Evolutionary conservation across 1,284 basidiomycete genomes (phyloP).

Genomic region (Dichomitus squalens): DNA sequence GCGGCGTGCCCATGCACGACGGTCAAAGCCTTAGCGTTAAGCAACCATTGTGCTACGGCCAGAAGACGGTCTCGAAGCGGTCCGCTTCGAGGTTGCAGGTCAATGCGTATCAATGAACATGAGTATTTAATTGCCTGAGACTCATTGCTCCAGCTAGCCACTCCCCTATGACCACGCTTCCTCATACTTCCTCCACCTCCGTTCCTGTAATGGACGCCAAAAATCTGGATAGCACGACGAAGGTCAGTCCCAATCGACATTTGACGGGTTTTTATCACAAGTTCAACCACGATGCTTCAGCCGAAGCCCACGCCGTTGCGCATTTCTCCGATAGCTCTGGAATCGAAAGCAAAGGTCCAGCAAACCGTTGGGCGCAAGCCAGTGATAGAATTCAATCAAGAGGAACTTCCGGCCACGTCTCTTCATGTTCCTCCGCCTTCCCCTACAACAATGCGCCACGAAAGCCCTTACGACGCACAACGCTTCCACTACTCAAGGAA

Average conservation of each 20-base stretch:
- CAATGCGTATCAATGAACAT: too few relatives aligned
- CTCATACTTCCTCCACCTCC: too few relatives aligned
- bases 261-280: not conserved
- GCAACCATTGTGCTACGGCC: too few relatives aligned
- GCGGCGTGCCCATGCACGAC: too few relatives aligned
- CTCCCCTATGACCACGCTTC: too few relatives aligned
- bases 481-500: conserved; percentile 7
- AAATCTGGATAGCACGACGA: not conserved
- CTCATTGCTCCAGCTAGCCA: too few relatives aligned
- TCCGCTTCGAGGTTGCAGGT: too few relatives aligned
- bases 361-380: not conserved
- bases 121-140: too few relatives aligned
- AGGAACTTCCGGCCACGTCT: conserved; percentile 1
- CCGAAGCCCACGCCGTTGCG: not conserved
- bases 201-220: too few relatives aligned
- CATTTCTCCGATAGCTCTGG: not conserved
- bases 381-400: not conserved
- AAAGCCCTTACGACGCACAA: conserved; percentile 9
- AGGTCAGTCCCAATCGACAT: not conserved
- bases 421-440: conserved; percentile 8
- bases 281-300: not conserved
- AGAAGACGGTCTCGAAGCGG: too few relatives aligned
- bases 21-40: too few relatives aligned
- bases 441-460: not conserved
- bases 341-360: not conserved